Conservation (phyloP, 2,329 filamentous ascomycete genomes). For the Phialocephala sp. region DNA sequence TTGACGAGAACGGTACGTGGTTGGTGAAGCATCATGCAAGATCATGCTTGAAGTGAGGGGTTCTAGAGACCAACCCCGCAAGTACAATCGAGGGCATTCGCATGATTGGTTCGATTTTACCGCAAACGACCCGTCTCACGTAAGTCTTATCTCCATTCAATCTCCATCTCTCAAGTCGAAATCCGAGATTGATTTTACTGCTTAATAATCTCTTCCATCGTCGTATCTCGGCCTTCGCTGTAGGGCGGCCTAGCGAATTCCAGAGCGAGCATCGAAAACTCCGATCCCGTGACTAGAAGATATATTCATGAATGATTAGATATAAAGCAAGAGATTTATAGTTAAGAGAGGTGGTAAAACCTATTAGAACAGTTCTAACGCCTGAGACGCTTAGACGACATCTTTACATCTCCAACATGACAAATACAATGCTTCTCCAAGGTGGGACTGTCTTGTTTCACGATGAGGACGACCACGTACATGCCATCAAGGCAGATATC, state of each 20-base stretch:
- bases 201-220: too few relatives aligned
- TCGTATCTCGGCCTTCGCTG: not conserved
- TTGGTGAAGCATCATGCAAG: too few relatives aligned
- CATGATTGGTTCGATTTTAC: too few relatives aligned
- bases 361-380: not conserved
- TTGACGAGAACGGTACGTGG: too few relatives aligned
- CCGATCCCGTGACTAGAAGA: not conserved
- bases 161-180: too few relatives aligned
- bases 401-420: not conserved
- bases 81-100: too few relatives aligned
- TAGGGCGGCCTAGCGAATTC: not conserved
- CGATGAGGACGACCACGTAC: slow-evolving; percentile 42
- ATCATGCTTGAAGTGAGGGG: too few relatives aligned
- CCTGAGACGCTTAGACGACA: not conserved
- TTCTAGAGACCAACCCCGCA: too few relatives aligned
- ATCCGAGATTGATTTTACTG: too few relatives aligned
- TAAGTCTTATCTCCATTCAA: too few relatives aligned
- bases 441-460: slow-evolving; percentile 47
- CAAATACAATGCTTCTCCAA: slow-evolving; percentile 41
- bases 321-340: not conserved
- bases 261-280: not conserved
- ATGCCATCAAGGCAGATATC: slow-evolving; percentile 40
- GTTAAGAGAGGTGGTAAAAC: not conserved
- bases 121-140: too few relatives aligned
- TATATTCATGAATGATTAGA: not conserved